Base-by-base conservation (phyloP, 495 filamentous ascomycete genomes). In the Penicillium subrubescens region DNA sequence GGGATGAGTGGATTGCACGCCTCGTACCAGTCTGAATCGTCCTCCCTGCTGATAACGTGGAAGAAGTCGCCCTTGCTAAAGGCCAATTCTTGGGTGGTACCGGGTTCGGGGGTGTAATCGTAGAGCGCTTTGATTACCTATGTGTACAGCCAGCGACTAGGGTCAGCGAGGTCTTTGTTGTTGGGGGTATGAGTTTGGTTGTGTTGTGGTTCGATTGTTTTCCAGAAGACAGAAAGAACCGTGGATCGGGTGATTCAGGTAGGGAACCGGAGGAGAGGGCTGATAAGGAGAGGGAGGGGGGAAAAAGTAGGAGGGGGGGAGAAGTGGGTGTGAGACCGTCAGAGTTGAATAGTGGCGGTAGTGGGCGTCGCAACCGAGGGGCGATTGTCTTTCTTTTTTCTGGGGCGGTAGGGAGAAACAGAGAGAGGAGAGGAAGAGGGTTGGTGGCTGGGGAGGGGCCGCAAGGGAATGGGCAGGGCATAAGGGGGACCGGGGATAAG, bases 31-130 rank as follows among this genome's bases (percentile, higher is more conserved):
- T 96, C 92, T 21, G 77, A 76, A 74, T 98, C 94, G 82, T 97
- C 89, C 80, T 98, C 95, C 71, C 94, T 90, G 72, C 92, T 93
- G 76, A 98, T 94, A 60, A 99, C 96, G 81, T 98, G 94, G 77
- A 99, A 96, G 79, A 98, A 99, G 74, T 99, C 95, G 68, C 95
- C 95, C 71, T 92, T 90, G 68, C 88, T 89, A 78, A 99, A 99
- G 66, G 88, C 88, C 68, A 99, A 83, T 80, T 97, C 92, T 73
- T 94, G 89, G 17, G 72, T 75, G 57, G 80, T 76, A 15, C 84
- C 77, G 37, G 84, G 87, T 71, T 89, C 83, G 54, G 92, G 91
- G 66, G 88, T 81, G 78, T 97, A 97, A 73, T 97, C 92, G 83
- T 94, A 97, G 48, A 97, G 89, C 15, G 95, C 94, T 83, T 92